Percentiles rank a stretch among this genome's conserved stretches.
Evolutionary conservation across 306 rosid species (phyloP).

Genomic region (Vigna angularis): DNA sequence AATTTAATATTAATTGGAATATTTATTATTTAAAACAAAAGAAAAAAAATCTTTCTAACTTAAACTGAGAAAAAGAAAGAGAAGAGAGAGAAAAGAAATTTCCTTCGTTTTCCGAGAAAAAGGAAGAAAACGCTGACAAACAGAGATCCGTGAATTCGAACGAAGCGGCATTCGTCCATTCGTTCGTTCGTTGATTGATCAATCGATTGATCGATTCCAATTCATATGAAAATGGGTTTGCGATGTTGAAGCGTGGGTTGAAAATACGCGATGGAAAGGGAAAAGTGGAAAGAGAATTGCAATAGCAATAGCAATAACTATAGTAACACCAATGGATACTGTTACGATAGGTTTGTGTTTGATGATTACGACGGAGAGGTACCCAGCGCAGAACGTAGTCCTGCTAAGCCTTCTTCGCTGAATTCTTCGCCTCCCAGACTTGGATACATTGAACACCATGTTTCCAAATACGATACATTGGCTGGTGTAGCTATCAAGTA

Average conservation of each 20-base stretch:
- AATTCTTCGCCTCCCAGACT: slow-evolving; percentile 44
- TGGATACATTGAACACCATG: slow-evolving; percentile 66
- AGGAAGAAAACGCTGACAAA: slow-evolving; percentile 43
- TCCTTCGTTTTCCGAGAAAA: slow-evolving; percentile 46
- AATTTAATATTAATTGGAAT: not conserved
- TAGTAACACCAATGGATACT: slow-evolving; percentile 8
- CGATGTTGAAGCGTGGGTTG: slow-evolving; percentile 43
- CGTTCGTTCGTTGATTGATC: too few relatives aligned
- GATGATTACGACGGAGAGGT: slow-evolving; percentile 43
- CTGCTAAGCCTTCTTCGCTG: slow-evolving; percentile 33
- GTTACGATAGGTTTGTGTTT: slow-evolving; percentile 21
- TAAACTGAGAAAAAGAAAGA: not conserved
- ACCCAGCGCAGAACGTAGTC: slow-evolving; percentile 32
- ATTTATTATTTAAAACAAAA: not conserved
- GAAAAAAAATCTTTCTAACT: not conserved
- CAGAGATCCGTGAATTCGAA: slow-evolving; percentile 17
- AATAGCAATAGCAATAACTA: slow-evolving; percentile 41
- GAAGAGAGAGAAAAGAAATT: not conserved
- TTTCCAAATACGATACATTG: slow-evolving; percentile 84
- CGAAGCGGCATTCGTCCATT: not conserved
- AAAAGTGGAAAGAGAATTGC: slow-evolving; percentile 51
- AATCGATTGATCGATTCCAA: not conserved
- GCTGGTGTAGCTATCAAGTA: slow-evolving; percentile 95
- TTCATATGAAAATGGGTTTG: slow-evolving; percentile 39
- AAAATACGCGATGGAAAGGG: slow-evolving; percentile 56